Conservation (phyloP, 306 rosid species). For the Corylus americana region DNA sequence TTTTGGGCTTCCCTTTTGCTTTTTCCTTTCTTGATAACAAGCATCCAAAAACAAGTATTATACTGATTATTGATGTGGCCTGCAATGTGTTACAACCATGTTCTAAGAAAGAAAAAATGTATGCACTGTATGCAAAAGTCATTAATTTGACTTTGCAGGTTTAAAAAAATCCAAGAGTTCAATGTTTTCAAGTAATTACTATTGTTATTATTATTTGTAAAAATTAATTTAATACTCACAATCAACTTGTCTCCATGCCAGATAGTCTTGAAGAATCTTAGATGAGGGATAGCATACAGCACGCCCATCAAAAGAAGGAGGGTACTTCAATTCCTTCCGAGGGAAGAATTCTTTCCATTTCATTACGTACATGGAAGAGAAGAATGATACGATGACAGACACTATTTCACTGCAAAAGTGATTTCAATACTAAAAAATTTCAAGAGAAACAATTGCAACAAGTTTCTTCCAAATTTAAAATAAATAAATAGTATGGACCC, state of each 20-base stretch:
- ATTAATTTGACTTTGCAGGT: neutral
- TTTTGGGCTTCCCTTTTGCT: slow-evolving; percentile 72
- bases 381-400: slow-evolving; percentile 64
- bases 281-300: slow-evolving; percentile 79
- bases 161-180: neutral
- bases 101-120: neutral
- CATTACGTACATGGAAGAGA: slow-evolving; percentile 60
- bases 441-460: neutral
- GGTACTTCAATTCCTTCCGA: slow-evolving; percentile 49
- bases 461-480: neutral
- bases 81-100: slow-evolving; percentile 19
- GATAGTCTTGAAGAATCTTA: slow-evolving; percentile 74
- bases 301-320: slow-evolving; percentile 81
- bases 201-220: neutral
- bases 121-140: neutral
- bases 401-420: slow-evolving; percentile 52
- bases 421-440: neutral
- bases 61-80: slow-evolving; percentile 89
- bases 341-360: slow-evolving; percentile 68
- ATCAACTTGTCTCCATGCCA: slow-evolving; percentile 92
- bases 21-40: slow-evolving; percentile 76
- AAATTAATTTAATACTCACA: slow-evolving; percentile 42
- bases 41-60: slow-evolving; percentile 91
- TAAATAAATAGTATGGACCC: neutral
- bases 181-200: neutral